phyloP scores from a whole-genome alignment of 2,329 filamentous ascomycete genomes.

The Alternaria angustiovoidea region DNA sequence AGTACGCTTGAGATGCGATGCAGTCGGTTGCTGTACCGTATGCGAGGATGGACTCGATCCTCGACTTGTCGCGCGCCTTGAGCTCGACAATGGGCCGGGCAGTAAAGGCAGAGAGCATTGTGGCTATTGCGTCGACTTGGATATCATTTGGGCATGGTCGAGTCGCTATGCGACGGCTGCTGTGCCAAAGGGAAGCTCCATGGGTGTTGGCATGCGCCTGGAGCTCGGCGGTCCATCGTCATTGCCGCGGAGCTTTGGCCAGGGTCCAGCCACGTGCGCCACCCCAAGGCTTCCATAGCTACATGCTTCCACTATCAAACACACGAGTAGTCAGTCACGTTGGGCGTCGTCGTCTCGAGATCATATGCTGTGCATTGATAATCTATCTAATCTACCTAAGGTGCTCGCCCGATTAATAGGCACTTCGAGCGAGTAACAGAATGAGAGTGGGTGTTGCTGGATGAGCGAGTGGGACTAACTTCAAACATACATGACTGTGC shows the following conservation, averaged over 20 bases:
- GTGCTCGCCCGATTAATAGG: slow-evolving; percentile 22
- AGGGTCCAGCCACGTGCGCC: slow-evolving; percentile 28
- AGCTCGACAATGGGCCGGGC: slow-evolving; percentile 97
- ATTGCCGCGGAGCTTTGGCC: slow-evolving; percentile 30
- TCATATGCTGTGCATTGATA: slow-evolving; percentile 15
- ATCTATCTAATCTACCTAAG: slow-evolving; percentile 23
- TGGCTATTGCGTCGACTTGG: slow-evolving; percentile 16
- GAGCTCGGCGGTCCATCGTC: slow-evolving; percentile 32
- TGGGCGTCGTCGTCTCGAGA: neutral
- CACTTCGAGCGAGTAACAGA: slow-evolving; percentile 16
- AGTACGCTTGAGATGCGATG: slow-evolving; percentile 20
- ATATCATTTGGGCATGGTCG: slow-evolving; percentile 24
- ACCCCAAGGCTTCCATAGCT: neutral
- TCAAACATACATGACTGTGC: slow-evolving; percentile 10
- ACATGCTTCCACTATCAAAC: neutral
- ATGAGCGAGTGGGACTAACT: slow-evolving; percentile 23
- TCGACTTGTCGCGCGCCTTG: slow-evolving; percentile 92
- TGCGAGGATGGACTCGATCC: slow-evolving; percentile 93
- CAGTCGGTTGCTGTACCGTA: slow-evolving; percentile 67
- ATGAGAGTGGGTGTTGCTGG: slow-evolving; percentile 23
- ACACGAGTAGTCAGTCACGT: neutral
- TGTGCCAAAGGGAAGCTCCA: slow-evolving; percentile 31
- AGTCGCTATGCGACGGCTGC: slow-evolving; percentile 28
- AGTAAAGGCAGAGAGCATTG: slow-evolving; percentile 96
- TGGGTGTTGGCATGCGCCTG: slow-evolving; percentile 19